Evolutionary conservation across 176 grass and related monocot genomes (phyloP), one percentile per base, ranked within the genome.

Genomic region (Coix lacrymajobi): DNA sequence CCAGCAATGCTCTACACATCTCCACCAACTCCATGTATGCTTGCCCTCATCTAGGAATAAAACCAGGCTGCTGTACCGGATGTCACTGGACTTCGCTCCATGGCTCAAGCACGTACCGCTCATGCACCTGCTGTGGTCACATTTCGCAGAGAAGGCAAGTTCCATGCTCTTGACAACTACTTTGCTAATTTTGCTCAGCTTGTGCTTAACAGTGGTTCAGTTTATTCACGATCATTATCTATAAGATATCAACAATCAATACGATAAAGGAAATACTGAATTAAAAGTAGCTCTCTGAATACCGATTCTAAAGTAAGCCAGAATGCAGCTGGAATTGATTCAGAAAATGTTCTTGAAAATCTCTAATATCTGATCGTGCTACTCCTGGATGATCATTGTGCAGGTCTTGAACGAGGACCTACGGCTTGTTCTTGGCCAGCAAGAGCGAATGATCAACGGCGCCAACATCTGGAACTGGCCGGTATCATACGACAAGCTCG

Each of bases 351-450:
- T 20, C 15, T 4, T 62, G 22, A 62, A 62, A 78, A 20, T 20
- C 15, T 22, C 44, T 78, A 49, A 76, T 81, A 54, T 68, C 8
- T 72, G 24, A 48, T 39, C 56, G 63, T 78, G 58, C 4, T 22
- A 63, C 62, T 78, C 9, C 24, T 54, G 3, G 11, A 30, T 76
- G 62, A 66, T 80, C 71, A 33, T 39, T 65, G 3, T 69, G n/a
- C 89, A 96, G 96, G 96, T 99, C 20, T 68, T 99, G 82, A 99
- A 99, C 74, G 97, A 99, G 87, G 97, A 99, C 65, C 87, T 99
- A 19, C 79, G 97, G 64, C 80, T 99, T 19, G 97, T 99, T 41
- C 69, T 96, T 3, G 96, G 96, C 45, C 96, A 96, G 58, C 96
- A 99, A 86, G 96, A 99, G 20, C 93, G 96, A 48, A 99, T 99